A percentile compares a stretch with the other conserved stretches of the same genome.
Conservation (phyloP, 345 rosid genomes). For the Acer saccharum region DNA sequence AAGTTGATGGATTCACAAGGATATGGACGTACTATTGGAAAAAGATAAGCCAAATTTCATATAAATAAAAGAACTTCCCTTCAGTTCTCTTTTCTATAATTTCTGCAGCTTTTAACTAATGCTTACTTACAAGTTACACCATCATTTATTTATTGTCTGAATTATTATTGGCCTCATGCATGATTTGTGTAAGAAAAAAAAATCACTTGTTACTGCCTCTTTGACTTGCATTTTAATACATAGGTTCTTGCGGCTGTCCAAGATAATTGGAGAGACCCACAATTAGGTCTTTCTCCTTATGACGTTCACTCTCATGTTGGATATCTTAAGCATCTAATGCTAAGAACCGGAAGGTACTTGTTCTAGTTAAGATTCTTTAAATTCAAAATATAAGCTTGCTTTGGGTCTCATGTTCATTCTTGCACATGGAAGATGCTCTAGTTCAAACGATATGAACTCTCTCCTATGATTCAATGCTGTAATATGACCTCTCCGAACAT, state of each 20-base stretch:
- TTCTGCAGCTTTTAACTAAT: not conserved
- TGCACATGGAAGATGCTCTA: not conserved
- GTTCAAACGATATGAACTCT: not conserved
- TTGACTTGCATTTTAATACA: constrained; percentile 15
- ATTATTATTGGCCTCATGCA: not conserved
- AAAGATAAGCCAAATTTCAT: not conserved
- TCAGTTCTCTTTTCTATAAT: not conserved
- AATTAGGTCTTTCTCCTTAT: constrained; percentile 76
- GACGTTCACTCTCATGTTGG: constrained; percentile 79
- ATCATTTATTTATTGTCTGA: not conserved
- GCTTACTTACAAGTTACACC: not conserved
- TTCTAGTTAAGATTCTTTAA: constrained; percentile 1
- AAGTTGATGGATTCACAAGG: not conserved
- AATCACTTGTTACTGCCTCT: constrained; percentile 12
- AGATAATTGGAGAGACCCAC: constrained; percentile 83
- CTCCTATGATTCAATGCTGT: not conserved
- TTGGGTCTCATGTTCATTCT: constrained; percentile 7
- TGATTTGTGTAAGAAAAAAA: not conserved
- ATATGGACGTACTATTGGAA: not conserved
- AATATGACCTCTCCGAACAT: not conserved
- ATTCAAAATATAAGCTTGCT: not conserved
- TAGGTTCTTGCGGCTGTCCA: constrained; percentile 86
- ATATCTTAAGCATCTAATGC: constrained; percentile 91
- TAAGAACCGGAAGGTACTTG: constrained; percentile 88
- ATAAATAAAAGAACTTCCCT: not conserved